These are phyloP conservation scores for Drechslera avenae DNA, from an alignment of 2,329 filamentous ascomycete species.

Conservation along the genomic window DNA sequence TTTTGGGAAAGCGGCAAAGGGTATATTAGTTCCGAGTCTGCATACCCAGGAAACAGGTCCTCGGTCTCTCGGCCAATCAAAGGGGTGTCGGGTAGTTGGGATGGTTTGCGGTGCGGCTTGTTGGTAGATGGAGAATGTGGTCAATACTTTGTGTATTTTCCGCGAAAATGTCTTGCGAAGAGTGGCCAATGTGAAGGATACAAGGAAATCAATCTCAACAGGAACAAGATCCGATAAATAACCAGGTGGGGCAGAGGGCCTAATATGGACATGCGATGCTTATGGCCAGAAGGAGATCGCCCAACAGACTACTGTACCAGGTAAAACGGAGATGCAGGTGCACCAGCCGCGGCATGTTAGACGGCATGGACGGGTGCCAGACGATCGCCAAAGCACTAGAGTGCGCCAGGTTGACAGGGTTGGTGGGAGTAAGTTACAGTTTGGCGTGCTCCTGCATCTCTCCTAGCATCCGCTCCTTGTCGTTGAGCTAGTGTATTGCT, in stretches of 20 bases:
- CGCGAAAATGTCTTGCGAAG: slow-evolving; percentile 1
- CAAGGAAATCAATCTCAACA: slow-evolving; percentile 12
- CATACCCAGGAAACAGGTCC: slow-evolving; percentile 2
- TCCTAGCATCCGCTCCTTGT: slow-evolving; percentile 15
- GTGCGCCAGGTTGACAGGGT: slow-evolving; percentile 21
- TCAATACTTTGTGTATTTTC: slow-evolving; percentile 12
- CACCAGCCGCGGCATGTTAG: slow-evolving; percentile 18
- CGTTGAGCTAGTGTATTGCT: slow-evolving; percentile 20
- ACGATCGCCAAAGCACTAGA: slow-evolving; percentile 13
- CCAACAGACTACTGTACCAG: slow-evolving; percentile 19
- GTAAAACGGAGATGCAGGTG: slow-evolving; percentile 23
- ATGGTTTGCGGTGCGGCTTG: slow-evolving; percentile 5
- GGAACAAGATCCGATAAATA: neutral
- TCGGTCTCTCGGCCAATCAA: slow-evolving; percentile 1
- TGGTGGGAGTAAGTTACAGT: slow-evolving; percentile 9
- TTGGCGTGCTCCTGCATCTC: slow-evolving; percentile 7
- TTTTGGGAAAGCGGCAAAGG: slow-evolving; percentile 10
- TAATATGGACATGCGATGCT: slow-evolving; percentile 5
- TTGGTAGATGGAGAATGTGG: slow-evolving; percentile 3
- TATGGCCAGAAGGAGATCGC: slow-evolving; percentile 22
- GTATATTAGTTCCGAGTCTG: slow-evolving; percentile 1
- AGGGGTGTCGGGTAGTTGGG: slow-evolving; percentile 2
- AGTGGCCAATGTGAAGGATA: slow-evolving; percentile 11
- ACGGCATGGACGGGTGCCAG: slow-evolving; percentile 19
- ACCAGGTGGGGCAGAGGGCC: slow-evolving; percentile 1